Evolutionary conservation across 352 stramenopile genomes (phyloP).

Genomic region (Globisporangium radiosum): DNA sequence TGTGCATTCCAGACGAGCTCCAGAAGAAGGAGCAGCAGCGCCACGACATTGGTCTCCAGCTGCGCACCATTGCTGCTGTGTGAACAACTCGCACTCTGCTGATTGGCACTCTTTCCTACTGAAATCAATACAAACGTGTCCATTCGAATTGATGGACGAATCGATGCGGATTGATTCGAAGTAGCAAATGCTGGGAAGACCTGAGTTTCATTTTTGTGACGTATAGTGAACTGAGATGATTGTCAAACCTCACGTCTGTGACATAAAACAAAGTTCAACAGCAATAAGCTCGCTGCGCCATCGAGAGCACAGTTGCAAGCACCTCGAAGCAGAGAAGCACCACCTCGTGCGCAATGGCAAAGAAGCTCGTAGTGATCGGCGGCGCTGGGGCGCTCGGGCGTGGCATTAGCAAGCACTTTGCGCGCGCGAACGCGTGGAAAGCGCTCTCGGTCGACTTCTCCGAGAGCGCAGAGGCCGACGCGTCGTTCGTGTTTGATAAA

Average conservation of each 20-base stretch:
- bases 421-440: slow-evolving; percentile 45
- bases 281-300: neutral
- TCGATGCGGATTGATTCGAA: neutral
- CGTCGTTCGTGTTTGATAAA: slow-evolving; percentile 42
- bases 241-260: neutral
- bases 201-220: neutral
- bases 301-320: neutral
- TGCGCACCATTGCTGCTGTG: slow-evolving; percentile 20
- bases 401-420: slow-evolving; percentile 55
- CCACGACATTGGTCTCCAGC: slow-evolving; percentile 45
- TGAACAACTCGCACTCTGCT: neutral
- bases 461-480: slow-evolving; percentile 42
- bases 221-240: neutral
- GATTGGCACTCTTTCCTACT: neutral
- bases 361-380: slow-evolving; percentile 73
- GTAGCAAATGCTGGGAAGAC: neutral
- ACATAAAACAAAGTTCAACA: neutral
- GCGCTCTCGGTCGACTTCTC: slow-evolving; percentile 68
- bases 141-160: neutral
- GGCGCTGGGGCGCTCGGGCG: slow-evolving; percentile 68
- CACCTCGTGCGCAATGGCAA: slow-evolving; percentile 17
- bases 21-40: slow-evolving; percentile 56
- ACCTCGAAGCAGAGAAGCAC: neutral
- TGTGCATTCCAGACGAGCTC: slow-evolving; percentile 36
- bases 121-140: neutral